phyloP scores from a whole-genome alignment of 1,284 basidiomycete genomes.

The Tilletiaria anomala region DNA sequence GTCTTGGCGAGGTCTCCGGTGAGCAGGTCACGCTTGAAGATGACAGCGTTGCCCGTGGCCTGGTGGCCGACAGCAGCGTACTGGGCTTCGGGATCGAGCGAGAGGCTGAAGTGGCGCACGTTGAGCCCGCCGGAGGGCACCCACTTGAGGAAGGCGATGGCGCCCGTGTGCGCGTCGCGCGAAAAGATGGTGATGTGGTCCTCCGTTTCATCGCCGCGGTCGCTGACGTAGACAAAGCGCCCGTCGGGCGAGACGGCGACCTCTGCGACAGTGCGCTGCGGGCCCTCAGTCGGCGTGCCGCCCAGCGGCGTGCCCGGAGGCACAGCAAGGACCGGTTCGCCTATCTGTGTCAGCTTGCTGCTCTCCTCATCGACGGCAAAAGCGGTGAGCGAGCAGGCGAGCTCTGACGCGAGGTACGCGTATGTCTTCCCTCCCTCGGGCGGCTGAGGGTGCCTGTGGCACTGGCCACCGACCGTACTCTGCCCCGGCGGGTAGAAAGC shows the following conservation, averaged over 20 bases:
- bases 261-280: constrained; percentile 17
- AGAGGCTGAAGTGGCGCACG: constrained; percentile 16
- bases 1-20: not conserved
- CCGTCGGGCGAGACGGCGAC: constrained; percentile 19
- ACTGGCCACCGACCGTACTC: not conserved
- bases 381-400: constrained; percentile 13
- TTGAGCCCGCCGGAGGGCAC: constrained; percentile 14
- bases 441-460: not conserved
- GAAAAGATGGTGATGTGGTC: constrained; percentile 23
- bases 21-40: constrained; percentile 10
- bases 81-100: constrained; percentile 6
- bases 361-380: constrained; percentile 8
- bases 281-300: constrained; percentile 7
- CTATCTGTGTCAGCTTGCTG: constrained; percentile 6
- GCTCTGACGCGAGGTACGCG: constrained; percentile 22
- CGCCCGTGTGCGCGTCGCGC: constrained; percentile 6
- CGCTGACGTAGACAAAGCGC: constrained; percentile 7
- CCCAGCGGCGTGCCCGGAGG: constrained; percentile 13
- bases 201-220: not conserved
- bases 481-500: constrained; percentile 6
- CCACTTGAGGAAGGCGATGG: constrained; percentile 12
- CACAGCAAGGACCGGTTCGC: constrained; percentile 8
- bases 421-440: not conserved
- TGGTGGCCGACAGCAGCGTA: constrained; percentile 20
- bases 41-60: constrained; percentile 12